phyloP scores from a whole-genome alignment of 2,329 filamentous ascomycete species.

The Cytospora paraplurivora region DNA sequence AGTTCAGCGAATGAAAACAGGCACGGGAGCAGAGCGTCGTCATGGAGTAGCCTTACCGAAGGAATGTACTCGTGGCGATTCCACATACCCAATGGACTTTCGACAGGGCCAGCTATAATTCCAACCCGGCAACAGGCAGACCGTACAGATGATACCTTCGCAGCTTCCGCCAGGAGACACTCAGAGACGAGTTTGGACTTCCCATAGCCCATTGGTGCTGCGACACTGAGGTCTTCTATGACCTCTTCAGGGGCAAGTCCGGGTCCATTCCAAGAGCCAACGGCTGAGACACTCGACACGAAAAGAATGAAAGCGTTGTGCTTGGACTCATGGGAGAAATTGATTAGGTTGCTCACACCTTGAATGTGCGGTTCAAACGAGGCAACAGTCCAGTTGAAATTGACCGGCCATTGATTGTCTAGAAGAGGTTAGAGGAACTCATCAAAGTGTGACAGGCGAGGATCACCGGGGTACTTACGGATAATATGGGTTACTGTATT shows the following conservation, averaged over 20 bases:
- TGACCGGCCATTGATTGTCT: slow-evolving; percentile 21
- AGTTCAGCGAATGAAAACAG: not conserved
- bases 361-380: slow-evolving; percentile 16
- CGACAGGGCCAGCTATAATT: slow-evolving; percentile 1
- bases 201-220: slow-evolving; percentile 6
- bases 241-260: not conserved
- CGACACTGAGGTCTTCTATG: slow-evolving; percentile 3
- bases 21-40: too few species aligned
- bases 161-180: slow-evolving; percentile 1
- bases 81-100: not conserved
- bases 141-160: not conserved
- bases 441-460: not conserved
- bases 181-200: slow-evolving; percentile 13
- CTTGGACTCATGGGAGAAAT: not conserved
- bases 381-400: slow-evolving; percentile 4
- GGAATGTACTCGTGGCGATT: slow-evolving; percentile 2
- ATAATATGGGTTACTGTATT: slow-evolving; percentile 8
- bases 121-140: not conserved
- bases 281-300: slow-evolving; percentile 8
- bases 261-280: not conserved
- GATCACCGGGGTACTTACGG: not conserved
- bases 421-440: not conserved
- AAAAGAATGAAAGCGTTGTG: slow-evolving; percentile 7
- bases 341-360: slow-evolving; percentile 7
- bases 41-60: not conserved